Conservation (phyloP, 2,329 filamentous ascomycete genomes). For the Fusarium sp. region DNA sequence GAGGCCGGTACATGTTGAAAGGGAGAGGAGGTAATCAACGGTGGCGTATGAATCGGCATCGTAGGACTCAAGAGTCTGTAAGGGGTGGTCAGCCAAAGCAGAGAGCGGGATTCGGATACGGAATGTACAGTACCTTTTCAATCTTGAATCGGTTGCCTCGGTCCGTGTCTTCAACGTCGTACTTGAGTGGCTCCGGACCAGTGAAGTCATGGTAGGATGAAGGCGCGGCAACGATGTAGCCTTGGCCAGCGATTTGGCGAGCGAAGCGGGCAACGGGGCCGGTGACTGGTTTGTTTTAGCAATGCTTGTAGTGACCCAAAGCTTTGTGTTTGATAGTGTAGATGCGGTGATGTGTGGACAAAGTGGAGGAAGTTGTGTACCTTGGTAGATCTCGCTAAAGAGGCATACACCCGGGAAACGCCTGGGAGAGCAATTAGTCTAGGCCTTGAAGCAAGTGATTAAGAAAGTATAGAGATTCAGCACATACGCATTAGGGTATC, state of each 20-base stretch:
- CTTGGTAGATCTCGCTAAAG: conserved; percentile 97
- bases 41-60: conserved; percentile 82
- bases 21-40: conserved; percentile 78
- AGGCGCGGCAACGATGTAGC: conserved; percentile 93
- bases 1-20: conserved; percentile 85
- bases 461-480: too few relatives aligned
- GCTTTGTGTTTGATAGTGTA: not conserved
- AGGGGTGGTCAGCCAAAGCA: conserved; percentile 5
- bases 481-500: conserved; percentile 86
- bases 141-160: conserved; percentile 90
- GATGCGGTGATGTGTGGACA: not conserved
- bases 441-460: not conserved
- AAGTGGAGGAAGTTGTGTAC: conserved; percentile 64
- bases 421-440: conserved; percentile 53
- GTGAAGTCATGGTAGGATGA: conserved; percentile 96
- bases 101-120: not conserved
- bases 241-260: conserved; percentile 91
- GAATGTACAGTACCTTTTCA: conserved; percentile 71
- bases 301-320: not conserved
- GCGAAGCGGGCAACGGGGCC: conserved; percentile 92
- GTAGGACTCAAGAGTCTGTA: conserved; percentile 84
- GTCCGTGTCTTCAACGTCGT: conserved; percentile 91
- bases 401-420: conserved; percentile 88
- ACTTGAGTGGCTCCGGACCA: conserved; percentile 85
- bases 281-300: conserved; percentile 73